These are phyloP conservation scores for Solioccasus polychromus DNA, from an alignment of 768 basidiomycete species.

Conservation along the genomic window DNA sequence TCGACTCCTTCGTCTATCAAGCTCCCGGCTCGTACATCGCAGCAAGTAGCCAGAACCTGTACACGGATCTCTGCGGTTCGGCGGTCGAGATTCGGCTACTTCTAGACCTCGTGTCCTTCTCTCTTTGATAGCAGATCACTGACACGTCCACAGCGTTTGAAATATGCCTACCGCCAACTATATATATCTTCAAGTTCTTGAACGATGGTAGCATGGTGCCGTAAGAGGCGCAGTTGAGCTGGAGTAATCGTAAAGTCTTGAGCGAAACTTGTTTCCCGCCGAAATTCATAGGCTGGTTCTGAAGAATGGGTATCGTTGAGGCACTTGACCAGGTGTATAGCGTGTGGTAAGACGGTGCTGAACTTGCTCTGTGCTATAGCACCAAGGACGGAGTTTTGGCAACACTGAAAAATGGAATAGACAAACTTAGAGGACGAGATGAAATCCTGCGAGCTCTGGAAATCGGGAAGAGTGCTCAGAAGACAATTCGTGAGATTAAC, in stretches of 20 bases:
- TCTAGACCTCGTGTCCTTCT: conserved; percentile 35
- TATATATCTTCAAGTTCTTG: conserved; percentile 36
- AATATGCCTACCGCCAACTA: conserved; percentile 34
- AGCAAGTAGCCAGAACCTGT: conserved; percentile 27
- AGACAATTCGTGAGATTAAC: conserved; percentile 33
- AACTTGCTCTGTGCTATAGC: conserved; percentile 28
- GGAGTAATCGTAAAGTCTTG: conserved; percentile 10
- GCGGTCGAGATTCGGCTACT: conserved; percentile 27
- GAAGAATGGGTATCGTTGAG: neutral
- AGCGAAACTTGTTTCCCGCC: conserved; percentile 3
- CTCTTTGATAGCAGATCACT: conserved; percentile 17
- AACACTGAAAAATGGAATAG: conserved; percentile 27
- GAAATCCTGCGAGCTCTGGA: conserved; percentile 23
- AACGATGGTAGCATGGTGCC: conserved; percentile 24
- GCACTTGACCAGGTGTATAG: conserved; percentile 26
- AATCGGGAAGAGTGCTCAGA: conserved; percentile 27
- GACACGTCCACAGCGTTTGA: neutral
- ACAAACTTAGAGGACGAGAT: conserved; percentile 31
- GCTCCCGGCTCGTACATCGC: conserved; percentile 4
- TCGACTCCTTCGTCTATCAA: neutral
- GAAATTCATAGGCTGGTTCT: conserved; percentile 7
- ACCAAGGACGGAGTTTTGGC: conserved; percentile 30
- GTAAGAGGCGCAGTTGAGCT: conserved; percentile 22
- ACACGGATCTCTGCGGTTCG: conserved; percentile 34
- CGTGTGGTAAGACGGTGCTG: conserved; percentile 32